phyloP scores from a whole-genome alignment of 306 rosid genomes.

The Dryas octopetala region DNA sequence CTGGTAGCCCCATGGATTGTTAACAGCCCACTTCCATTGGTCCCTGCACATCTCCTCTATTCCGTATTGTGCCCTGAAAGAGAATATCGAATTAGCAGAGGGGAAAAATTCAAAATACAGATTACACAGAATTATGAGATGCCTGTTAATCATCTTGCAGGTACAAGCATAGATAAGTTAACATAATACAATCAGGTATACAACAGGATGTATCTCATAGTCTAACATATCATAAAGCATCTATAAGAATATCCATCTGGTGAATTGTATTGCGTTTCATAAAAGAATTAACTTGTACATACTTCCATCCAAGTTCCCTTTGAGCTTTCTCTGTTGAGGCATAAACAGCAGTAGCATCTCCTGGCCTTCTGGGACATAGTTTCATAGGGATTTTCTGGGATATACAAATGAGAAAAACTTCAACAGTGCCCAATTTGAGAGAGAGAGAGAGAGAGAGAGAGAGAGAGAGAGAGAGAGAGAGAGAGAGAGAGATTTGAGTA shows the following conservation, averaged over 20 bases:
- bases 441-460: background rate
- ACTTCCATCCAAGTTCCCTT: slow-evolving; percentile 91
- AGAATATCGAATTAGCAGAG: background rate
- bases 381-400: slow-evolving; percentile 75
- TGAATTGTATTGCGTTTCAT: background rate
- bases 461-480: background rate
- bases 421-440: background rate
- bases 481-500: background rate
- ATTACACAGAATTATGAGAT: too few relatives aligned
- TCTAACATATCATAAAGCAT: background rate
- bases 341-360: slow-evolving; percentile 91
- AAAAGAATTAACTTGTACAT: slow-evolving; percentile 31
- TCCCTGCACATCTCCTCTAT: slow-evolving; percentile 94
- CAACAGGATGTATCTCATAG: too few relatives aligned
- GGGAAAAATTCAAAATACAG: background rate
- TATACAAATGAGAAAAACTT: slow-evolving; percentile 8
- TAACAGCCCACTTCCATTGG: slow-evolving; percentile 96
- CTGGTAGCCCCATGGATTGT: slow-evolving; percentile 80
- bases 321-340: slow-evolving; percentile 85
- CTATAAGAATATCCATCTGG: background rate
- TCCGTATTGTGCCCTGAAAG: slow-evolving; percentile 54
- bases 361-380: slow-evolving; percentile 75
- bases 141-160: too few relatives aligned
- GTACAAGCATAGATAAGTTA: too few relatives aligned
- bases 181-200: background rate